Conservation (phyloP, 495 filamentous ascomycete genomes). For the Sabuloglossum arenarium region DNA sequence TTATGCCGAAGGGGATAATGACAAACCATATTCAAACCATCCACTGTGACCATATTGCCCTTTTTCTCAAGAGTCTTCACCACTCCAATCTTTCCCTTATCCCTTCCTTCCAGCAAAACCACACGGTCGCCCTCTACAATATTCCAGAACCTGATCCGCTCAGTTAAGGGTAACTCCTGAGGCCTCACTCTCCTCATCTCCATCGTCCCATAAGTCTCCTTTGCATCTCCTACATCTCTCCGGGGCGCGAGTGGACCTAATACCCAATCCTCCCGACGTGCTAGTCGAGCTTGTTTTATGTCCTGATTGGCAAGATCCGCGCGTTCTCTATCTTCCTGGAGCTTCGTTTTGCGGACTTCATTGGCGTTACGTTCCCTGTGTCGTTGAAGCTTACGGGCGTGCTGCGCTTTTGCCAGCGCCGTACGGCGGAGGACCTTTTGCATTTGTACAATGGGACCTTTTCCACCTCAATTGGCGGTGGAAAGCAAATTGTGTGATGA, state of each 20-base stretch:
- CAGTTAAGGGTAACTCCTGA: constrained; percentile 20
- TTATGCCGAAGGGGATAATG: constrained; percentile 1
- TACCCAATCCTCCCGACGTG: constrained; percentile 46
- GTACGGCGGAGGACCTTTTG: constrained; percentile 55
- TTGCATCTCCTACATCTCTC: constrained; percentile 35
- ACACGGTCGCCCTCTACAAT: constrained; percentile 55
- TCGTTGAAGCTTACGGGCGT: constrained; percentile 24
- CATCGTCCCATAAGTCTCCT: constrained; percentile 28
- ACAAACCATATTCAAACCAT: constrained; percentile 48
- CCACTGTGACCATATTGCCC: constrained; percentile 35
- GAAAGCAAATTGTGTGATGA: not conserved
- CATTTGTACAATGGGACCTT: constrained; percentile 24
- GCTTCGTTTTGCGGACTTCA: constrained; percentile 9
- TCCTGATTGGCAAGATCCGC: not conserved
- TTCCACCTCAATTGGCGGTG: constrained; percentile 1
- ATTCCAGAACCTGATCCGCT: constrained; percentile 36
- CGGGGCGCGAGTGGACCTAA: constrained; percentile 56
- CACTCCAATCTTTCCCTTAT: constrained; percentile 61
- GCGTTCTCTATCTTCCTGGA: not conserved
- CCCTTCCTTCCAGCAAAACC: constrained; percentile 49
- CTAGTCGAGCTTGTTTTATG: constrained; percentile 15
- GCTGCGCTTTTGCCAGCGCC: constrained; percentile 42
- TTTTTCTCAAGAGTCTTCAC: constrained; percentile 35
- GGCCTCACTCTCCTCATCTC: constrained; percentile 19
- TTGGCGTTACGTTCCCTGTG: constrained; percentile 16